Evolutionary conservation across 23 red algal genomes (phyloP).

Genomic region (Chondrus crispus): DNA sequence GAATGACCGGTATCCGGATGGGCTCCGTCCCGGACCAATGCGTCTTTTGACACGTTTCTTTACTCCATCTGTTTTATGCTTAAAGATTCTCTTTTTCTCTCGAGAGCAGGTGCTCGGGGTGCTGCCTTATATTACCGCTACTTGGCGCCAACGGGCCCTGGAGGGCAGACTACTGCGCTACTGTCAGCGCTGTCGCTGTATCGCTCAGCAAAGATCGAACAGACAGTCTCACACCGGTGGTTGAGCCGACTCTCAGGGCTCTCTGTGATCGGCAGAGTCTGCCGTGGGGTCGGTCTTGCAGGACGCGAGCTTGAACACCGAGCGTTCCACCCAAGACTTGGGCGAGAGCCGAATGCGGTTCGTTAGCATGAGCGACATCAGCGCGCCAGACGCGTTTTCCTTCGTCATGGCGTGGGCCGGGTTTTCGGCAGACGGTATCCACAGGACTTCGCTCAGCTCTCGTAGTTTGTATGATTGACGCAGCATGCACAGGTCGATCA

Average conservation of each 20-base stretch:
- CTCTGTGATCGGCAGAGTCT: not conserved
- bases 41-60: too few relatives aligned
- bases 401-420: not conserved
- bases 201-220: too few relatives aligned
- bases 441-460: not conserved
- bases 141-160: too few relatives aligned
- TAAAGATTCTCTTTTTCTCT: too few relatives aligned
- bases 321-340: conserved; percentile 2
- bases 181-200: too few relatives aligned
- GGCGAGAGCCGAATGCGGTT: not conserved
- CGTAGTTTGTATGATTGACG: conserved; percentile 5
- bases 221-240: too few relatives aligned
- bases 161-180: too few relatives aligned
- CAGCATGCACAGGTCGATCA: conserved; percentile 26
- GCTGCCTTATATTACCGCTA: too few relatives aligned
- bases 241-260: not conserved
- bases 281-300: not conserved
- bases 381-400: not conserved
- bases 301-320: not conserved
- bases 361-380: not conserved
- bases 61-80: too few relatives aligned
- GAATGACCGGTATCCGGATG: too few relatives aligned
- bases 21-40: too few relatives aligned
- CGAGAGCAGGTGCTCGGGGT: too few relatives aligned
- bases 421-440: not conserved